These are phyloP conservation scores for Jaltomata sinuosa DNA, from an alignment of 257 asterid species.

Conservation along the genomic window DNA sequence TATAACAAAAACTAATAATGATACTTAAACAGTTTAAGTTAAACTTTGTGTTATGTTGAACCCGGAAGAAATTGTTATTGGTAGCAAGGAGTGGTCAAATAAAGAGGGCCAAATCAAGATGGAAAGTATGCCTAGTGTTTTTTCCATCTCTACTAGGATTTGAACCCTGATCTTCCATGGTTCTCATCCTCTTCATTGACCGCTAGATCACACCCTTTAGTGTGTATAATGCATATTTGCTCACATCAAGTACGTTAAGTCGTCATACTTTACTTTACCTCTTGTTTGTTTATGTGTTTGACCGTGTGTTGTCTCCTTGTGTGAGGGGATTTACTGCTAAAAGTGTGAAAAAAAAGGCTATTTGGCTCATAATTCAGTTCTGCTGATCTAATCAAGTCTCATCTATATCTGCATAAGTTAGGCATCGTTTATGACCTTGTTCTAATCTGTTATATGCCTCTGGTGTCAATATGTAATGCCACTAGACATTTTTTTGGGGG, in stretches of 20 bases:
- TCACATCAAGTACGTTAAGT: background rate
- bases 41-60: background rate
- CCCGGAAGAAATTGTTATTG: background rate
- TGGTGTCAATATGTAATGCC: background rate
- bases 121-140: background rate
- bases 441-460: background rate
- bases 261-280: background rate
- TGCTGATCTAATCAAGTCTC: background rate
- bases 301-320: background rate
- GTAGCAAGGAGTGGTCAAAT: background rate
- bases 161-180: background rate
- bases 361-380: background rate
- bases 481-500: background rate
- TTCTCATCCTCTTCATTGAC: background rate
- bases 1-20: background rate
- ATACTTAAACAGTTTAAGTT: too few species aligned
- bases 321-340: background rate
- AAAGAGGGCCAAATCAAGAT: background rate
- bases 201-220: background rate
- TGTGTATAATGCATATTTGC: background rate
- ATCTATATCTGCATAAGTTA: background rate
- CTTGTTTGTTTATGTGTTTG: background rate
- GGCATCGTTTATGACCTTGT: background rate
- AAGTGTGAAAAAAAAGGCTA: background rate
- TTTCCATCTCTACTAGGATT: background rate